These are phyloP conservation scores for Scedosporium dehoogii DNA, from an alignment of 2,329 filamentous ascomycete species.

Conservation along the genomic window DNA sequence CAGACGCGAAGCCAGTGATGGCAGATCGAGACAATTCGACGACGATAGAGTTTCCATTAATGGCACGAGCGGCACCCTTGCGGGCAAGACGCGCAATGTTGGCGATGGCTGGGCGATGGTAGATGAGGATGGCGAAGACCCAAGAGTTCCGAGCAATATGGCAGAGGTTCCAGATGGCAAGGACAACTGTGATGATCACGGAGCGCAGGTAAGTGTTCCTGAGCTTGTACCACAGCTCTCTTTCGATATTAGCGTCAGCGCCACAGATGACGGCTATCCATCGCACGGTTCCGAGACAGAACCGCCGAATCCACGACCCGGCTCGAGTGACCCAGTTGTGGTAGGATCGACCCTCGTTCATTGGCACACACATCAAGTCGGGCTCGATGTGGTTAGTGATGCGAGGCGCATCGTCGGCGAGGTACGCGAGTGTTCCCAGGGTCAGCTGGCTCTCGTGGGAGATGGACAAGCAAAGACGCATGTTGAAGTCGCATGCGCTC, in stretches of 20 bases:
- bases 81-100: slow-evolving; percentile 21
- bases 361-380: slow-evolving; percentile 14
- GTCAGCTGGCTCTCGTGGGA: slow-evolving; percentile 10
- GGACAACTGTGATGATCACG: slow-evolving; percentile 15
- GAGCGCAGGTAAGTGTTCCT: slow-evolving; percentile 15
- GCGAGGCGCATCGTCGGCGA: background rate
- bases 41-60: slow-evolving; percentile 18
- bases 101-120: slow-evolving; percentile 21
- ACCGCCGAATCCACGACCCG: background rate
- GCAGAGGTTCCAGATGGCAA: slow-evolving; percentile 22
- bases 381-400: slow-evolving; percentile 9
- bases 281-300: slow-evolving; percentile 12
- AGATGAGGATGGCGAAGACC: slow-evolving; percentile 21
- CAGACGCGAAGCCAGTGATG: slow-evolving; percentile 21
- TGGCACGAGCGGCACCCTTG: slow-evolving; percentile 19
- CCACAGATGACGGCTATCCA: slow-evolving; percentile 24
- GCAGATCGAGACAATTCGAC: slow-evolving; percentile 20
- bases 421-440: slow-evolving; percentile 9
- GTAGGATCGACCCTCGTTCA: slow-evolving; percentile 11
- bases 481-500: slow-evolving; percentile 18
- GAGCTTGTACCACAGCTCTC: slow-evolving; percentile 24
- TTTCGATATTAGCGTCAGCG: slow-evolving; percentile 23
- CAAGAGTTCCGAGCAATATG: slow-evolving; percentile 20
- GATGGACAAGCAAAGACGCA: slow-evolving; percentile 9
- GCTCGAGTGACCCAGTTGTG: background rate